Conservation (phyloP, 2,329 filamentous ascomycete genomes). For the Clarireedia paspali region DNA sequence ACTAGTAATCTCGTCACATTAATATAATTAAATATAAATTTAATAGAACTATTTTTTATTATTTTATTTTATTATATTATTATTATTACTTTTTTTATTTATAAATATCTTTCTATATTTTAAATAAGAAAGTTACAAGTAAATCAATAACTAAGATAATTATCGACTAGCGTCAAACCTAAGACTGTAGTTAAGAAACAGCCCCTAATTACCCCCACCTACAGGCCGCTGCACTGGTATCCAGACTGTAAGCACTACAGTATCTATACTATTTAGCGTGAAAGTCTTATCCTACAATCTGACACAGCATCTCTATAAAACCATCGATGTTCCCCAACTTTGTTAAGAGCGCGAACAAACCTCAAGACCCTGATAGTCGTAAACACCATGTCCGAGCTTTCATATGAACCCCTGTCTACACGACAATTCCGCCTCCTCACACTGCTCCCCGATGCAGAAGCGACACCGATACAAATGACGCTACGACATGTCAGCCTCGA, state of each 20-base stretch:
- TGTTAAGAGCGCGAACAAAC: not conserved
- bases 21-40: too few species aligned
- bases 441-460: not conserved
- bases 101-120: too few species aligned
- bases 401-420: not conserved
- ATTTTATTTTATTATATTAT: too few species aligned
- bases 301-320: not conserved
- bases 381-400: not conserved
- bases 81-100: too few species aligned
- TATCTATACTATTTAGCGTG: not conserved
- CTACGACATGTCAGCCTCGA: constrained; percentile 1
- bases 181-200: too few species aligned
- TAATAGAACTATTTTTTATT: too few species aligned
- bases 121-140: too few species aligned
- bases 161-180: too few species aligned
- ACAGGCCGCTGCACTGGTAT: too few species aligned
- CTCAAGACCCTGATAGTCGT: not conserved
- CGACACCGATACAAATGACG: not conserved
- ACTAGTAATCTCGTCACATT: too few species aligned
- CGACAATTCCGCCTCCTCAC: constrained; percentile 7
- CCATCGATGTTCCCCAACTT: not conserved
- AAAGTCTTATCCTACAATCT: not conserved
- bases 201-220: too few species aligned
- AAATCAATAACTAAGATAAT: too few species aligned
- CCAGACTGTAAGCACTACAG: not conserved